Conservation (phyloP, 257 asterid species). For the Solanum stenotomum region DNA sequence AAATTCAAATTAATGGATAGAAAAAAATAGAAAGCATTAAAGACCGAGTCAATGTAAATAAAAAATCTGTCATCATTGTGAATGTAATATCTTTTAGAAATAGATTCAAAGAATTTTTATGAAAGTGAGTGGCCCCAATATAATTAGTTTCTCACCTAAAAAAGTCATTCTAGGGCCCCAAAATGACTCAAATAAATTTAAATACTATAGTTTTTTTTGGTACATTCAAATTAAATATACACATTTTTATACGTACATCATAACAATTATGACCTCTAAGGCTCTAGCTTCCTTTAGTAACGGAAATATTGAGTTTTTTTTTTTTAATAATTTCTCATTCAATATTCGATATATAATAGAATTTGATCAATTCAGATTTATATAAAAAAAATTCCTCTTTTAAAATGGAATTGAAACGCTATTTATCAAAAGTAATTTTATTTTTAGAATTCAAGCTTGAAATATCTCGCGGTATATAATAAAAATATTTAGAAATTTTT, state of each 20-base stretch:
- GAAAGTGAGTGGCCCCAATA: not conserved
- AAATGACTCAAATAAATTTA: not conserved
- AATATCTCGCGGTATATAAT: rapidly evolving
- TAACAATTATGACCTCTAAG: not conserved
- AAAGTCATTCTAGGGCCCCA: not conserved
- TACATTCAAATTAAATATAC: not conserved
- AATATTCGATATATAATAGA: not conserved
- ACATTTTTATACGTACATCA: not conserved
- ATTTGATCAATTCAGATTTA: not conserved
- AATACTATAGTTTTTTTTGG: not conserved
- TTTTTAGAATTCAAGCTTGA: not conserved
- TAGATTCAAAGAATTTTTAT: not conserved
- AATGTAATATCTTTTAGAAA: not conserved
- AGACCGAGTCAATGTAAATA: not conserved
- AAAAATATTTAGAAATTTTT: rapidly evolving
- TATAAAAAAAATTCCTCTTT: no score
- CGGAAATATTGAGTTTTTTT: not conserved
- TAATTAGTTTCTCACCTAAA: not conserved
- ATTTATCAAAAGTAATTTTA: rapidly evolving
- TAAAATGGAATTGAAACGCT: rapidly evolving
- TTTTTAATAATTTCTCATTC: rapidly evolving
- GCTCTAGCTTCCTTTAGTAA: not conserved
- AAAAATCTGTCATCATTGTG: not conserved
- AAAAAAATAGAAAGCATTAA: not conserved
- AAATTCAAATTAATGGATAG: rapidly evolving